Base-by-base conservation (phyloP, 371 early-diverging fungal species). In the Nematocida sp. region DNA sequence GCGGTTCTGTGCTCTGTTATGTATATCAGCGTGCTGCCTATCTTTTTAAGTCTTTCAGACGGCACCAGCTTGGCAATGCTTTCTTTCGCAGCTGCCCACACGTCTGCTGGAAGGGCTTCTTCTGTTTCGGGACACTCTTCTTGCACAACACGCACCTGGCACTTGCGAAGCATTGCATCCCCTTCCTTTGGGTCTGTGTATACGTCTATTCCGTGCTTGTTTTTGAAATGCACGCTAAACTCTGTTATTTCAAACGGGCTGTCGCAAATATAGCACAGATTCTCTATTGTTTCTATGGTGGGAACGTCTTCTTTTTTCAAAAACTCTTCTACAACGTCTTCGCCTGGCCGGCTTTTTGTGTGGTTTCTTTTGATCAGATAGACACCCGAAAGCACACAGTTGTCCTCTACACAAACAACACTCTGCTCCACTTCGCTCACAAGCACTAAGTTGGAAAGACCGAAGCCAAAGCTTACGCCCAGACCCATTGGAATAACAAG, bases 301-400 rank as follows among this genome's bases (percentile, higher is more conserved):
- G 64, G 36, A 41, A 57, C 43, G n/a, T 66, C 62, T 70, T 66
- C 67, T 19, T 77, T 40, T 51, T 60, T 70, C 40, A 56, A 62
- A 58, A 79, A 77, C 51, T 83, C 83, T n/a, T 83, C 83, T 2
- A 66, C 83, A 60, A 78, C 53, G 53, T 83, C 83, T 4, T 64
- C 40, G 46, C 78, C 76, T 50, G 76, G 66, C 5, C 62, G 40
- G 11, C 37, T 62, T 1, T 29, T 67, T 37, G 65, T 48, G 37
- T 58, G 49, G 37, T 38, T 23, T 29, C 25, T 52, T 17, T 15
- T 48, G 25, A 43, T 51, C 15, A 29, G 46, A 38, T 67, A 41
- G 11, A 11, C 62, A 8, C 46, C 45, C 11, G 70, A 41, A 34
- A 81, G 37, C 15, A 60, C 38, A 63, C 65, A 81, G 63, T 83